Percentiles rank a stretch among this genome's conserved stretches.
phyloP scores from a whole-genome alignment of 768 basidiomycete genomes.

The Xerocomus spinulosus region DNA sequence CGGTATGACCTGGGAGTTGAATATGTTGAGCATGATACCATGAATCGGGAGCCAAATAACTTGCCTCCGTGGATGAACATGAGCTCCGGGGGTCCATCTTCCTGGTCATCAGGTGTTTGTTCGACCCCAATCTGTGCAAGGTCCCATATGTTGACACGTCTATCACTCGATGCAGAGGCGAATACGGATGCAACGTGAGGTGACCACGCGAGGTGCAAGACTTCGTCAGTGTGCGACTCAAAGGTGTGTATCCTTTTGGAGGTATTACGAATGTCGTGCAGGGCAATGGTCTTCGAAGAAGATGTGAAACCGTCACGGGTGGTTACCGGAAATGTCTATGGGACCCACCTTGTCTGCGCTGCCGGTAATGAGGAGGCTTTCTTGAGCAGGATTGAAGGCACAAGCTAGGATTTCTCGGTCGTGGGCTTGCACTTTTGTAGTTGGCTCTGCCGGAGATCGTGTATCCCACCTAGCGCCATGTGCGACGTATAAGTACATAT shows the following conservation, averaged over 20 bases:
- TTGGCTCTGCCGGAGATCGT: slow-evolving; percentile 64
- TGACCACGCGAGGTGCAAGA: slow-evolving; percentile 93
- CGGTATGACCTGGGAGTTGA: slow-evolving; percentile 62
- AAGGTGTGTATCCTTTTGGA: slow-evolving; percentile 82
- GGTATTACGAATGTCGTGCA: slow-evolving; percentile 83
- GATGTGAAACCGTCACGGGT: too few relatives aligned
- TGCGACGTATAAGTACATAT: slow-evolving; percentile 1
- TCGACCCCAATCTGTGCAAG: slow-evolving; percentile 86
- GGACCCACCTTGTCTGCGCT: slow-evolving; percentile 82
- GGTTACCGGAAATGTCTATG: not conserved
- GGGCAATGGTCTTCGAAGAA: slow-evolving; percentile 62
- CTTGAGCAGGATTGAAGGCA: slow-evolving; percentile 79
- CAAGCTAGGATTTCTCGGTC: slow-evolving; percentile 88
- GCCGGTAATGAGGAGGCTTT: slow-evolving; percentile 81
- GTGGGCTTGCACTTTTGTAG: slow-evolving; percentile 75
- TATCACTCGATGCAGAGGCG: slow-evolving; percentile 90
- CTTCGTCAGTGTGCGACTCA: slow-evolving; percentile 91
- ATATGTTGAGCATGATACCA: not conserved
- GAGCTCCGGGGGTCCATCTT: slow-evolving; percentile 96
- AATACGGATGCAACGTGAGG: slow-evolving; percentile 90
- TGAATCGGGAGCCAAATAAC: slow-evolving; percentile 18
- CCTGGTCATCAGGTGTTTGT: slow-evolving; percentile 96
- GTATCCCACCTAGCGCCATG: slow-evolving; percentile 79
- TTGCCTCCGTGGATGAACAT: slow-evolving; percentile 93
- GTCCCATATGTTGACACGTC: slow-evolving; percentile 95